Conservation (phyloP, 176 grass and related monocot species). For the Juncus inflexus region DNA sequence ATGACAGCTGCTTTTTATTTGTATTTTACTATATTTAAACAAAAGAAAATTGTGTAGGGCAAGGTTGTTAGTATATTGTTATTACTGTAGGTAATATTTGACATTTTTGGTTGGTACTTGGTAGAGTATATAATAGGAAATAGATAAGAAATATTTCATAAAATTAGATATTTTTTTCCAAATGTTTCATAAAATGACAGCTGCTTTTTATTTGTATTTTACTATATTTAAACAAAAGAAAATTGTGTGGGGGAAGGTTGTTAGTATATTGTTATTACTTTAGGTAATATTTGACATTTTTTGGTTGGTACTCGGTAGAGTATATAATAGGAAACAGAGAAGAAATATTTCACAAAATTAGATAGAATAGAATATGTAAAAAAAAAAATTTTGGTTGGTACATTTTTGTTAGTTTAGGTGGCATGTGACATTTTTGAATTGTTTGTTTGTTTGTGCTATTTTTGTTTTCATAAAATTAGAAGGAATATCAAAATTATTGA, state of each 20-base stretch:
- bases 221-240: background rate
- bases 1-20: background rate
- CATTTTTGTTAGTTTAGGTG: slow-evolving; percentile 25
- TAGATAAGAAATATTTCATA: background rate
- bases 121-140: background rate
- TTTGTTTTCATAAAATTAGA: background rate
- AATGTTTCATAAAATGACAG: too few species aligned
- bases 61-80: background rate
- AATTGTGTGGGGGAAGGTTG: background rate
- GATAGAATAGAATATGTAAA: background rate
- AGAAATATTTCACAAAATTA: slow-evolving; percentile 4
- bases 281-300: background rate
- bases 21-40: background rate
- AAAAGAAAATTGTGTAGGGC: background rate
- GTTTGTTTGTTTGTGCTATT: slow-evolving; percentile 17
- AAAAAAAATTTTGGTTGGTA: slow-evolving; percentile 16
- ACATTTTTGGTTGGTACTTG: slow-evolving; percentile 1
- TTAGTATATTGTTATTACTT: background rate
- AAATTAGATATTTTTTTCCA: background rate
- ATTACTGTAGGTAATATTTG: too few species aligned
- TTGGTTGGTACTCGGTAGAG: background rate
- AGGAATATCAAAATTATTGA: background rate
- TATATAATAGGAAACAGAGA: slow-evolving; percentile 1
- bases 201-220: background rate
- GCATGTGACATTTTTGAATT: slow-evolving; percentile 3